Evolutionary conservation across 192 early-diverging fungal genomes (phyloP).

Genomic region (Cladochytrium replicatum): DNA sequence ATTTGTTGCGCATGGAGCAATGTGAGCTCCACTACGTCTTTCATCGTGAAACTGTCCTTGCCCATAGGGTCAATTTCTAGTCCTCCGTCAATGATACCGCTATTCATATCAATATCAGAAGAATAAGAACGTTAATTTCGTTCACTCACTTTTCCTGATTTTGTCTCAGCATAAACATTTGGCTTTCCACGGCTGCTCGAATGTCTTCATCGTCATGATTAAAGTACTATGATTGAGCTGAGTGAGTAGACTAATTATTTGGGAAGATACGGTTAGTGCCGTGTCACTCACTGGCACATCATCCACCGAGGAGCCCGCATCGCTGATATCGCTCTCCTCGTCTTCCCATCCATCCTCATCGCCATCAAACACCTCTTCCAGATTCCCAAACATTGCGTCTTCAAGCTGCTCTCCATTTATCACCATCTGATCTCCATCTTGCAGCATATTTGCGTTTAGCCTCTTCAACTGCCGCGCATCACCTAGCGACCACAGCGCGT

Average conservation of each 20-base stretch:
- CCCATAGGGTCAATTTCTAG: not conserved
- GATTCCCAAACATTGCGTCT: not conserved
- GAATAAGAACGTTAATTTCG: not conserved
- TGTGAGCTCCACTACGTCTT: conserved; percentile 54
- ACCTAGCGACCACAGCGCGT: conserved; percentile 3
- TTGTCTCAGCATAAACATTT: not conserved
- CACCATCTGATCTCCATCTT: conserved; percentile 3
- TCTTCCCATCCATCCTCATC: conserved; percentile 15
- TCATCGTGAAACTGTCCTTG: conserved; percentile 33
- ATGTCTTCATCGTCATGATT: not conserved
- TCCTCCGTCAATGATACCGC: not conserved
- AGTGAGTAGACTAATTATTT: too few relatives aligned
- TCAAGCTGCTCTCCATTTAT: not conserved
- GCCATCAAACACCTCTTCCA: conserved; percentile 8
- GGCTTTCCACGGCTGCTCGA: not conserved
- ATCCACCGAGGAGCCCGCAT: conserved; percentile 3
- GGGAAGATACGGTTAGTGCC: too few relatives aligned
- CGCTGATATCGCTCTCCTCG: not conserved
- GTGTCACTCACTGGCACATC: not conserved
- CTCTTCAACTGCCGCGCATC: not conserved
- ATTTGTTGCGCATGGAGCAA: conserved; percentile 51
- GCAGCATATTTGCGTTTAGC: not conserved
- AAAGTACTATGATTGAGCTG: too few relatives aligned
- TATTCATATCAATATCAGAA: not conserved
- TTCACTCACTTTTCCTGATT: not conserved